These are phyloP conservation scores for Penicillium samsonianum DNA, from an alignment of 495 filamentous ascomycete species.

Conservation along the genomic window DNA sequence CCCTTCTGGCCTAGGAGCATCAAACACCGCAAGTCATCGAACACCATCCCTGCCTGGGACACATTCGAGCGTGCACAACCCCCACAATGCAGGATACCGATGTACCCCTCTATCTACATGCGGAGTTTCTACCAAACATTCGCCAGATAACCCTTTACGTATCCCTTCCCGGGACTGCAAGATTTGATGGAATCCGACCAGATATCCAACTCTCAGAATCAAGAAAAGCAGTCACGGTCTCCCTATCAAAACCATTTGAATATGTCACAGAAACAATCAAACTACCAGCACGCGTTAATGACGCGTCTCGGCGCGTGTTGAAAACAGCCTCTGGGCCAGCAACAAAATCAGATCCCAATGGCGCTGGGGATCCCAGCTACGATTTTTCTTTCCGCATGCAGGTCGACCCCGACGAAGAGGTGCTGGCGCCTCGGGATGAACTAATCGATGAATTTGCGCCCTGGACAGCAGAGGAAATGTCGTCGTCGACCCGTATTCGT, in stretches of 20 bases:
- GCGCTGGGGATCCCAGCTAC: slow-evolving; percentile 8
- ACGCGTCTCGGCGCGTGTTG: slow-evolving; percentile 30
- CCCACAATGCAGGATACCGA: slow-evolving; percentile 9
- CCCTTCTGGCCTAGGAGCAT: neutral
- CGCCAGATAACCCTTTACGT: slow-evolving; percentile 76
- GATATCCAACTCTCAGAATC: slow-evolving; percentile 42
- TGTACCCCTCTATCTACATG: slow-evolving; percentile 61
- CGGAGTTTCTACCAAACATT: slow-evolving; percentile 86
- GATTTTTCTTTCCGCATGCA: slow-evolving; percentile 70
- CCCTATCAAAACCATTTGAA: slow-evolving; percentile 46
- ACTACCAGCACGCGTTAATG: slow-evolving; percentile 64
- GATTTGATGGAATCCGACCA: slow-evolving; percentile 32
- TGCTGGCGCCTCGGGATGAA: slow-evolving; percentile 25
- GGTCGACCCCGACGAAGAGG: slow-evolving; percentile 46
- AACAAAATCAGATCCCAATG: neutral
- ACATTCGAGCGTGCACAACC: neutral
- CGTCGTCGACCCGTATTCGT: slow-evolving; percentile 49
- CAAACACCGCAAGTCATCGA: neutral
- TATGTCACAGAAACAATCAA: slow-evolving; percentile 54
- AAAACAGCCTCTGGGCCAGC: slow-evolving; percentile 4
- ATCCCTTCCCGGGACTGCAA: slow-evolving; percentile 55
- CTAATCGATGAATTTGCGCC: slow-evolving; percentile 53
- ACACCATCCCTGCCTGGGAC: neutral
- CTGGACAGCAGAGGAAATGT: slow-evolving; percentile 73
- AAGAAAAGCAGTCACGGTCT: slow-evolving; percentile 40